Base-by-base conservation (phyloP, 179 eudicot genomes). In the Carnegiea gigantea region DNA sequence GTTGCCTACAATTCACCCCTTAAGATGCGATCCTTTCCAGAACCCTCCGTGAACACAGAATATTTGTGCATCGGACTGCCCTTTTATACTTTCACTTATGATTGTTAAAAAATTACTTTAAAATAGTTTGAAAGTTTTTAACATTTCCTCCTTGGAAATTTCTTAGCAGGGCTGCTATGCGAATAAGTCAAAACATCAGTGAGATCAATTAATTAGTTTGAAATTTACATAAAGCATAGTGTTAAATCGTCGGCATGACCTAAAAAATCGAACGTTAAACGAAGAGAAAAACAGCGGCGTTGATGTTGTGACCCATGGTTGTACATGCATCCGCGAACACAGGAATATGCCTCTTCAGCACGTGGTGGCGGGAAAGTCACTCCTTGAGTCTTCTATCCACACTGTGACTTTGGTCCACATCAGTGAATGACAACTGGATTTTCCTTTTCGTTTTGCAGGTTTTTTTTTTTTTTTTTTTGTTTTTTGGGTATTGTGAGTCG, bases 281-380 rank as follows among this genome's bases (percentile, higher is more conserved):
- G 38, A 28, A 67, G 38, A 13, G 80, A 54, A 23, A 62, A 54
- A 1, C 26, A 53, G 10, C 15, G 73, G 57, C n/a, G 59, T 62
- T 20, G 17, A 59, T 4, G 11, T 0, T 7, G 80, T 44, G 68
- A 36, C n/a, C 48, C 49, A 70, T 49, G 76, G 20, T 68, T 14
- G 17, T 51, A 51, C 8, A 48, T 70, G 81, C 15, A 49, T 62
- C 60, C 44, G 12, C n/a, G 7, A 3, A 51, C 81, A 70, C 49
- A 49, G 48, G 36, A 79, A 28, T 12, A 79, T 26, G 10, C 17
- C 81, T 33, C 75, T 28, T 30, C 7, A 23, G 65, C 81, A 79
- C 76, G 81, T 79, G 81, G 21, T 67, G 43, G 59, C 62, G 60
- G 46, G 73, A 78, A 43, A 40, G 30, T 20, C 12, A 46, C 38